A percentile compares a stretch with the other conserved stretches of the same genome.
phyloP scores from a whole-genome alignment of 495 filamentous ascomycete species.

The Xylaria venustula region DNA sequence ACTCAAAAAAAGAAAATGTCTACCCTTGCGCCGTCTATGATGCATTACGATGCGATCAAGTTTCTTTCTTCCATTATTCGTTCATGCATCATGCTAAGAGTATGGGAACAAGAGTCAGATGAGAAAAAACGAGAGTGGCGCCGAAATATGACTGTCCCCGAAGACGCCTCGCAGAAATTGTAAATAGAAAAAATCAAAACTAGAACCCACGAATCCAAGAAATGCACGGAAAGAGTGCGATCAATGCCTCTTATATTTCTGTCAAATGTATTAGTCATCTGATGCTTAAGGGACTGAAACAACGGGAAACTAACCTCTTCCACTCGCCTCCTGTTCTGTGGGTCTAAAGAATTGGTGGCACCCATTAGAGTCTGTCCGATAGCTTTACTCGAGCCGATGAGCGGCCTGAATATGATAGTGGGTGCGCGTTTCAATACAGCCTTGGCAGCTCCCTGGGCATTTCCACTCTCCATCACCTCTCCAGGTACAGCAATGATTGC shows the following conservation, averaged over 20 bases:
- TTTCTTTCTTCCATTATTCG: conserved; percentile 7
- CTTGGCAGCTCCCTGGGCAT: conserved; percentile 75
- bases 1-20: not conserved
- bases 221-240: not conserved
- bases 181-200: not conserved
- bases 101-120: conserved; percentile 1
- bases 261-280: conserved; percentile 21
- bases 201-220: conserved; percentile 4
- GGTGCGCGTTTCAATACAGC: conserved; percentile 82
- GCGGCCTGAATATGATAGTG: conserved; percentile 85
- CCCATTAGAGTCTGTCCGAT: conserved; percentile 87
- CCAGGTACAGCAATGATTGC: conserved; percentile 93
- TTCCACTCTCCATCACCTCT: conserved; percentile 83
- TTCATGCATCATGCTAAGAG: conserved; percentile 12
- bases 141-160: conserved; percentile 2
- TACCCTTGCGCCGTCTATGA: conserved; percentile 17
- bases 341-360: conserved; percentile 90
- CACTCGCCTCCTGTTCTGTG: conserved; percentile 72
- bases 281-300: not conserved
- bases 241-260: conserved; percentile 45
- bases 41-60: conserved; percentile 9
- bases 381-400: conserved; percentile 86
- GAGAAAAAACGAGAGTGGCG: conserved; percentile 6
- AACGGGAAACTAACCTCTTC: conserved; percentile 70
- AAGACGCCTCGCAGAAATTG: conserved; percentile 10